Base-by-base conservation (phyloP, 257 asterid species). In the Nicotiana obtusifolia region DNA sequence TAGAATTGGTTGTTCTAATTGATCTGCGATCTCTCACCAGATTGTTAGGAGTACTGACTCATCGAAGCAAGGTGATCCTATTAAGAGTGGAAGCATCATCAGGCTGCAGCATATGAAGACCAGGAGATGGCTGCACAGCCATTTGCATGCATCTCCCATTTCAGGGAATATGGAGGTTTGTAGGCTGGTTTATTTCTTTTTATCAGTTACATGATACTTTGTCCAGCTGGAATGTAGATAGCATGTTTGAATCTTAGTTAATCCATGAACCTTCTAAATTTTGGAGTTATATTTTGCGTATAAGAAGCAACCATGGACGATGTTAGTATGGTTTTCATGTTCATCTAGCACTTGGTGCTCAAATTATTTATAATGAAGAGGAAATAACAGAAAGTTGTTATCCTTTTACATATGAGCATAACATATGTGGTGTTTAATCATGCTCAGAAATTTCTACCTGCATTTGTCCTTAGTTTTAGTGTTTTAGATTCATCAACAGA, bases 71-170 rank as follows among this genome's bases (percentile, higher is more conserved):
- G 98, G 98, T 17, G 99, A 96, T 76, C 16, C 94, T 1, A 96
- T 96, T 54, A 89, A 86, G 87, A 86, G 90, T 82, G 97, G 98
- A 84, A 83, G 88, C 7, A 84, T 88, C 69, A 31, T 96, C 67
- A 87, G 97, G 86, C 87, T 96, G 88, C 99, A 94, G 76, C 98
- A 96, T 85, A 89, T 92, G 95, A 91, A 82, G 90, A 96, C 99
- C 35, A 89, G 97, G 86, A 93, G 83, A 86, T 96, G 99, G 99
- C 86, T 96, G 82, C 99, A 96, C 81, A 96, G 99, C 90, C 99
- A 96, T 91, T 89, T 96, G 92, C 98, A 94, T 37, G 98, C 98
- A 61, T 96, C 99, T 80, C 99, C 99, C 49, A 96, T 96, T 81
- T 92, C 98, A 30, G 95, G 98, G 82, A 96, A 96, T 82, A 28